Conservation (phyloP, 768 basidiomycete species). For the Lanmaoa rubissima region DNA sequence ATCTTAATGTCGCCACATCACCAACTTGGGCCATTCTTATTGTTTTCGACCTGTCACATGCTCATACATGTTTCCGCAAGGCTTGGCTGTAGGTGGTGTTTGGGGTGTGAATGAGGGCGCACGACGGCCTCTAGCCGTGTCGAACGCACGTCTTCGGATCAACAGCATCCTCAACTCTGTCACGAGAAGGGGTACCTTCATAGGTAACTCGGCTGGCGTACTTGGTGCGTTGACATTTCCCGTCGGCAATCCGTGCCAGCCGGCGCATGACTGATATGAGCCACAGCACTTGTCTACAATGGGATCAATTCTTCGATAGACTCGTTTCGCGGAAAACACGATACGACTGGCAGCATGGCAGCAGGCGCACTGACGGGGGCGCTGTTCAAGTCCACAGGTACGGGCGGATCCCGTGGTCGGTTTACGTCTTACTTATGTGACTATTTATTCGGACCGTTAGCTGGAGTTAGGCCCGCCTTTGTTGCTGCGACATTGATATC, state of each 20-base stretch:
- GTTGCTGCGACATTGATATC: conserved; percentile 89
- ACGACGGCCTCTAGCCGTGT: conserved; percentile 80
- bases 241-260: conserved; percentile 25
- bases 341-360: conserved; percentile 85
- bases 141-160: conserved; percentile 85
- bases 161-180: conserved; percentile 97
- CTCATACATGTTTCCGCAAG: conserved; percentile 63
- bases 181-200: conserved; percentile 94
- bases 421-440: conserved; percentile 38
- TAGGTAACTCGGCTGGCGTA: conserved; percentile 98
- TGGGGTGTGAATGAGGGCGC: conserved; percentile 98
- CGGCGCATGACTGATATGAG: conserved; percentile 38
- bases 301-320: conserved; percentile 94
- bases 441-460: conserved; percentile 48
- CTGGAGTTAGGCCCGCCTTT: conserved; percentile 87
- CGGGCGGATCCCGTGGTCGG: conserved; percentile 36
- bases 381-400: conserved; percentile 93
- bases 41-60: conserved; percentile 80
- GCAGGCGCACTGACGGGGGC: conserved; percentile 90
- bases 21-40: conserved; percentile 70
- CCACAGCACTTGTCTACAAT: conserved; percentile 90
- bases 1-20: conserved; percentile 54
- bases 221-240: conserved; percentile 67
- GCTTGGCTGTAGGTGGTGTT: conserved; percentile 89
- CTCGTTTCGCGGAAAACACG: conserved; percentile 84